Conservation (phyloP, 2,329 filamentous ascomycete genomes). For the Akanthomyces lecanii region DNA sequence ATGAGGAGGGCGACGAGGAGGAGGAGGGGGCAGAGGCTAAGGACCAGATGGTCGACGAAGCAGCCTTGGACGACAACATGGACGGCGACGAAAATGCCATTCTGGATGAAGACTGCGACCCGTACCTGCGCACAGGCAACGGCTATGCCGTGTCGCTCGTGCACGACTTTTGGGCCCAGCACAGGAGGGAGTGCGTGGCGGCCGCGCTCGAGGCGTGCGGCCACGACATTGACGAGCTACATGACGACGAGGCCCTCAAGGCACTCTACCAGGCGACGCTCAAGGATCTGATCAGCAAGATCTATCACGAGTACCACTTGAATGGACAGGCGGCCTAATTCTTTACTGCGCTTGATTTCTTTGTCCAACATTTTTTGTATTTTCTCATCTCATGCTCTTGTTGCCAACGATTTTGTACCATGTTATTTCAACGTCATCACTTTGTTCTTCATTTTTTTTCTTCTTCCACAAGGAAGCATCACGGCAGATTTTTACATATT, state of each 20-base stretch:
- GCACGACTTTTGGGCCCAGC: constrained; percentile 4
- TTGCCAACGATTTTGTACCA: not conserved
- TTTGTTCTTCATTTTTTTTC: not conserved
- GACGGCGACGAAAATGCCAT: no score
- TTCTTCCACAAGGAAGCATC: not conserved
- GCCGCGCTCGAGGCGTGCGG: not conserved
- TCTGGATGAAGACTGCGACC: not conserved
- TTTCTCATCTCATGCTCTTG: not conserved
- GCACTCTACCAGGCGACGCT: not conserved
- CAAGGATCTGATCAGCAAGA: not conserved
- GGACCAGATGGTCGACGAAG: no score
- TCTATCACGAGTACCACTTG: not conserved
- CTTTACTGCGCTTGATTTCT: not conserved
- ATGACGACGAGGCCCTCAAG: constrained; percentile 15
- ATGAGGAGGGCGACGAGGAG: no score
- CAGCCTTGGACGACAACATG: no score
- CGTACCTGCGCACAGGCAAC: not conserved
- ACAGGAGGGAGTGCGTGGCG: not conserved
- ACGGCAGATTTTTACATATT: not conserved
- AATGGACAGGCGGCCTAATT: not conserved
- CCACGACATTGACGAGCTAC: constrained; percentile 24
- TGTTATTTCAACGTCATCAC: not conserved
- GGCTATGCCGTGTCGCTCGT: not conserved
- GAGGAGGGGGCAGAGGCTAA: no score
- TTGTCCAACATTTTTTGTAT: not conserved